Evolutionary conservation across 1,284 basidiomycete species (phyloP), one percentile per base, ranked within the genome.

Genomic region (Leccinum pachyderme): DNA sequence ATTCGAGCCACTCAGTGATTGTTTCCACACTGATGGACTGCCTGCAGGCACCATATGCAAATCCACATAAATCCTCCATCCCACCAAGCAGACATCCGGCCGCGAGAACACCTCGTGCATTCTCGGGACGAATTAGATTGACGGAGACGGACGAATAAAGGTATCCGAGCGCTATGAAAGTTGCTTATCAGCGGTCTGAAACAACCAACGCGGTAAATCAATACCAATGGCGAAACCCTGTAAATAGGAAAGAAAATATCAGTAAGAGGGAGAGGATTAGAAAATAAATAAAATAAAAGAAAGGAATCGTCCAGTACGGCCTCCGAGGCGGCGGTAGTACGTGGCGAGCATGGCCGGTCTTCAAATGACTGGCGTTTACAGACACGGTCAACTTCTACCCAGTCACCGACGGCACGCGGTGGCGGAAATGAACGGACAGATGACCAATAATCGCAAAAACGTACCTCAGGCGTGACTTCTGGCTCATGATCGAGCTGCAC

Each of bases 11-110:
- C 49, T 81, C 79, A 48, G 79, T 71, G 63, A 94, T 85, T 48
- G 82, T 90, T 56, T 87, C 84, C 59, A 86, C 77, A 43, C 77
- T 80, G 72, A 95, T 85, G 47, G 88, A 88, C 59, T 82, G 83
- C 61, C 82, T 80, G 76, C 87, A 91, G 52, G 84, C 75, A 52
- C 84, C 81, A 71, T 93, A 93, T n/a, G 91, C 83, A 65, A 86
- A 86, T 61, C 79, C 78, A 69, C 84, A 87, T 29, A 94, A 77
- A 46, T 93, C 90, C 45, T 91, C 83, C 87, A 94, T 89, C 44
- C 88, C 90, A 52, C 89, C 89, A 46, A 94, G 81, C 37, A 93
- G 77, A 71, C 86, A 89, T 6, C 86, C 87, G 44, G 90, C 87
- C 35, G 91, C 89, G 50, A 95, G 82, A 41, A 92, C 87, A 15